These are phyloP conservation scores for Helotiales sp. DNA, from an alignment of 2,329 filamentous ascomycete genomes.

Conservation along the genomic window DNA sequence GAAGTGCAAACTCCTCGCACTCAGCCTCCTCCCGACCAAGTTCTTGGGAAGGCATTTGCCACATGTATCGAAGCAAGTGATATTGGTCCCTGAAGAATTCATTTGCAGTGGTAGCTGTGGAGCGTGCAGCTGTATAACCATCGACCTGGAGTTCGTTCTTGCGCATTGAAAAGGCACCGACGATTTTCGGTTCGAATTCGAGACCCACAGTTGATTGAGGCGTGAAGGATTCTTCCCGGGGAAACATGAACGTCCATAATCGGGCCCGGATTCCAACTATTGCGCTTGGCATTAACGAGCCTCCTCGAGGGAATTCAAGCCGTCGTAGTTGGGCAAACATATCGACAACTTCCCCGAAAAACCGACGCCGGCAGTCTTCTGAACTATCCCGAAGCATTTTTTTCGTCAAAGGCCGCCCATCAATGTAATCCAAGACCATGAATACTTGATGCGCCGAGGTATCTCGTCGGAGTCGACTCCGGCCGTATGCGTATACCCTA, in stretches of 20 bases:
- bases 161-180: neutral
- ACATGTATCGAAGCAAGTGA: neutral
- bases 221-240: slow-evolving; percentile 1
- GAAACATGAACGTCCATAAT: neutral
- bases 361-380: slow-evolving; percentile 5
- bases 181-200: neutral
- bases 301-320: neutral
- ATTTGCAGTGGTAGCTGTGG: neutral
- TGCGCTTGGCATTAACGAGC: neutral
- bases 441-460: neutral
- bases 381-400: slow-evolving; percentile 1
- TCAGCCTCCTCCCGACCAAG: neutral
- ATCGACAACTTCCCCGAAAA: slow-evolving; percentile 1
- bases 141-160: slow-evolving; percentile 4
- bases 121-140: neutral
- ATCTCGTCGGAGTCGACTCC: neutral
- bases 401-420: neutral
- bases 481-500: neutral
- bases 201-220: neutral
- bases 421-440: slow-evolving; percentile 2
- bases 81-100: neutral
- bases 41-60: slow-evolving; percentile 3
- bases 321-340: slow-evolving; percentile 1
- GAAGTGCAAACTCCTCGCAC: neutral
- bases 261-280: neutral